These are phyloP conservation scores for Boletus mariae DNA, from an alignment of 1,284 basidiomycete species.

Conservation along the genomic window DNA sequence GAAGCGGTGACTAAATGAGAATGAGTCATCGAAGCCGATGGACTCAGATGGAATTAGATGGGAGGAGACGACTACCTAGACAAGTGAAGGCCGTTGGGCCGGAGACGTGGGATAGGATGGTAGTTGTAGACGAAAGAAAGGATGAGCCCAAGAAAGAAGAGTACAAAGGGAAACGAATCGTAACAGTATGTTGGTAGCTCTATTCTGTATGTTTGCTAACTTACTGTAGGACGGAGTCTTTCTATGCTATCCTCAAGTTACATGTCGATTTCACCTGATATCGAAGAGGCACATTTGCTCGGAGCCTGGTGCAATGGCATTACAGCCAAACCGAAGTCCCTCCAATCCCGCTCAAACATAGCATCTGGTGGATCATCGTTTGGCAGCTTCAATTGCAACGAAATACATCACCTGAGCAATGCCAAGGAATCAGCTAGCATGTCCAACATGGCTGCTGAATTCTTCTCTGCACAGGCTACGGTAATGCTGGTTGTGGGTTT, in stretches of 20 bases:
- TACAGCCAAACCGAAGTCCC: slow-evolving; percentile 58
- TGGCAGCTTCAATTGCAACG: slow-evolving; percentile 59
- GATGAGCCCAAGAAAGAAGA: too few relatives aligned
- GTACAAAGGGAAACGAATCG: too few relatives aligned
- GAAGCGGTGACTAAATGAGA: too few relatives aligned
- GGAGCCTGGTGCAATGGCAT: slow-evolving; percentile 89
- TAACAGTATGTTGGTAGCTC: slow-evolving; percentile 39
- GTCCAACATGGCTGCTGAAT: slow-evolving; percentile 80
- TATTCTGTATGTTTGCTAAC: neutral
- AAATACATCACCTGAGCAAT: slow-evolving; percentile 74
- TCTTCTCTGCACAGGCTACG: slow-evolving; percentile 81
- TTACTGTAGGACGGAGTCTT: slow-evolving; percentile 62
- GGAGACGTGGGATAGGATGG: too few relatives aligned
- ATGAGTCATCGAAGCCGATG: too few relatives aligned
- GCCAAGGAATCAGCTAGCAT: slow-evolving; percentile 79
- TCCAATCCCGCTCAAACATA: slow-evolving; percentile 66
- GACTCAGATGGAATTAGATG: too few relatives aligned
- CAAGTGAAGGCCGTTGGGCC: too few relatives aligned
- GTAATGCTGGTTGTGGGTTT: too few relatives aligned
- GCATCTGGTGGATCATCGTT: slow-evolving; percentile 39
- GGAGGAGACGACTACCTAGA: too few relatives aligned
- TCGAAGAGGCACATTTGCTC: slow-evolving; percentile 79
- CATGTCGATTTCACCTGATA: slow-evolving; percentile 86
- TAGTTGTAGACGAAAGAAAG: too few relatives aligned
- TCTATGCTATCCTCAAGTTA: slow-evolving; percentile 68